Evolutionary conservation across 176 grass and related monocot species (phyloP).

Genomic region (Ensete ventricosum): DNA sequence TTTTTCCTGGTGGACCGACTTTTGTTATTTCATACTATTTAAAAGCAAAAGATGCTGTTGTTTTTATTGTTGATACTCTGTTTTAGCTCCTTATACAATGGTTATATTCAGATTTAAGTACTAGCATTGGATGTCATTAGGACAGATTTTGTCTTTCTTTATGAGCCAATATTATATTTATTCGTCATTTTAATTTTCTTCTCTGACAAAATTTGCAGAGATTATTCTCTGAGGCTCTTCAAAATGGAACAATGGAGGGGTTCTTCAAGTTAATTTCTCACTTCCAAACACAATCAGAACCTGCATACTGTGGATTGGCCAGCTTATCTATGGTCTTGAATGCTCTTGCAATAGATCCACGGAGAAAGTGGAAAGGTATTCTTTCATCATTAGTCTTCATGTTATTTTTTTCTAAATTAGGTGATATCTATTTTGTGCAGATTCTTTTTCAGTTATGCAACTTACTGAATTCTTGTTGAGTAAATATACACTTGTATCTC

Average conservation of each 20-base stretch:
- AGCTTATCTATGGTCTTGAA: slow-evolving; percentile 71
- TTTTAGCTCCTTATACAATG: not conserved
- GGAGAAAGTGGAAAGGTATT: slow-evolving; percentile 52
- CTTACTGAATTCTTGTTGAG: not conserved
- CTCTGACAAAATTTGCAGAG: slow-evolving; percentile 20
- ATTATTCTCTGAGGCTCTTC: slow-evolving; percentile 58
- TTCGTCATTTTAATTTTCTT: not conserved
- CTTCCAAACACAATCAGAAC: slow-evolving; percentile 81
- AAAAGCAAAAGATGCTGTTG: not conserved
- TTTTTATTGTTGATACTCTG: not conserved
- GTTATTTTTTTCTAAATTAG: not conserved
- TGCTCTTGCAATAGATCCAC: slow-evolving; percentile 74
- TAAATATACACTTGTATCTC: not conserved
- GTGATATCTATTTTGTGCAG: not conserved
- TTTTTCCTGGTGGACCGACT: too few relatives aligned
- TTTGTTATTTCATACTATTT: too few relatives aligned
- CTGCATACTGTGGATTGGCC: slow-evolving; percentile 76
- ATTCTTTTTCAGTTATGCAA: not conserved
- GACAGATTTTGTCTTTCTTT: not conserved
- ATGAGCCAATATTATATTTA: not conserved
- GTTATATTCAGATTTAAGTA: not conserved
- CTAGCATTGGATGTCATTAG: not conserved
- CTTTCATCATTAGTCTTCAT: not conserved
- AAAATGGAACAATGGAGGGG: slow-evolving; percentile 69
- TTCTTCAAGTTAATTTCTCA: slow-evolving; percentile 67